phyloP scores from a whole-genome alignment of 805 yeast genomes.

The Candida bentonensis region DNA sequence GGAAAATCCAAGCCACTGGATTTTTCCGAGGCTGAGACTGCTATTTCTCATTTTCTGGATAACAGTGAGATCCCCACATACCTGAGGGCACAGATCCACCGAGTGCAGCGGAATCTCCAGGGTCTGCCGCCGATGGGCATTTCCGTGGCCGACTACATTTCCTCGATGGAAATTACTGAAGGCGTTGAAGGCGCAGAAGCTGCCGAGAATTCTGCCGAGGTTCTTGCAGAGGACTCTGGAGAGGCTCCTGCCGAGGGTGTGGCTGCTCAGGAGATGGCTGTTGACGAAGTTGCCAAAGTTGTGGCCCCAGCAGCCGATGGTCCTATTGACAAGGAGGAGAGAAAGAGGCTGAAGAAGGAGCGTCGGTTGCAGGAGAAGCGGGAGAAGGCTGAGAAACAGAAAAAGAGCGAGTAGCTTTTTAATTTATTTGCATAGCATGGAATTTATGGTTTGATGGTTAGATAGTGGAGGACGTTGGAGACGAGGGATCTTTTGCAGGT shows the following conservation, averaged over 20 bases:
- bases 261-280: slow-evolving; percentile 2
- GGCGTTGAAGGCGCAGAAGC: background rate
- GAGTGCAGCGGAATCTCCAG: slow-evolving; percentile 64
- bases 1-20: slow-evolving; percentile 6
- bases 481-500: too few relatives aligned
- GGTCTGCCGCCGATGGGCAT: slow-evolving; percentile 53
- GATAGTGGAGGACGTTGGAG: too few relatives aligned
- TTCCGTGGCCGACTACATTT: background rate
- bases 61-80: slow-evolving; percentile 25
- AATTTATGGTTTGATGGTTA: too few relatives aligned
- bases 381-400: slow-evolving; percentile 7
- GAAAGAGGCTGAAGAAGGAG: slow-evolving; percentile 14
- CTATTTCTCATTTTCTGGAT: slow-evolving; percentile 18
- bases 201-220: slow-evolving; percentile 1
- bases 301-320: slow-evolving; percentile 2
- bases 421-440: too few relatives aligned
- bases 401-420: too few relatives aligned
- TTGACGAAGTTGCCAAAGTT: slow-evolving; percentile 3
- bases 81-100: slow-evolving; percentile 45
- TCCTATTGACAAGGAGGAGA: slow-evolving; percentile 9
- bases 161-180: background rate
- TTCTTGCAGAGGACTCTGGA: slow-evolving; percentile 3
- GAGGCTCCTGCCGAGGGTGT: slow-evolving; percentile 3
- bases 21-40: slow-evolving; percentile 14
- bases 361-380: slow-evolving; percentile 13